Percentiles rank a stretch among this genome's conserved stretches.
Evolutionary conservation across 2,329 filamentous ascomycete genomes (phyloP).

Genomic region (Monosporascus ibericus): DNA sequence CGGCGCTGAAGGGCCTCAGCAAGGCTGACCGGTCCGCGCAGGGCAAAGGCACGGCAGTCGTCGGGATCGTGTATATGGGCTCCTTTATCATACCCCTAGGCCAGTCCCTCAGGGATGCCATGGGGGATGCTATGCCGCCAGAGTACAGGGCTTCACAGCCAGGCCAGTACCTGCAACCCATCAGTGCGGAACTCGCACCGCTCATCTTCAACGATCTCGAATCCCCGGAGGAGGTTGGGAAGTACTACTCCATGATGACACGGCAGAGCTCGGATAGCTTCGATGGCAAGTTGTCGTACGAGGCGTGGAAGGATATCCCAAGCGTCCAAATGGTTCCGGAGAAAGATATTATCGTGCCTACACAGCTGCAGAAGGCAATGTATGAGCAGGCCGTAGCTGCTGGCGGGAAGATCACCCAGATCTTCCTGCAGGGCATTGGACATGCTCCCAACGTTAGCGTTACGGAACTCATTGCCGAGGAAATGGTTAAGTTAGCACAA

Average conservation of each 20-base stretch:
- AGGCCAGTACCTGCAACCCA: no score
- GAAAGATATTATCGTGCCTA: slow-evolving; percentile 8
- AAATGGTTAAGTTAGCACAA: no score
- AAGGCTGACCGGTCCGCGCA: slow-evolving; percentile 14
- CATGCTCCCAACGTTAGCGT: neutral
- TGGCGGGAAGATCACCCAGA: slow-evolving; percentile 6
- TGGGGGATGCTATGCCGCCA: no score
- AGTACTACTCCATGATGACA: slow-evolving; percentile 1
- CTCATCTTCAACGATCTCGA: no score
- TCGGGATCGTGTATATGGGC: slow-evolving; percentile 23
- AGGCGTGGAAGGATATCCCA: slow-evolving; percentile 11
- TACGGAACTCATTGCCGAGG: no score
- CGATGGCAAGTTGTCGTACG: slow-evolving; percentile 7
- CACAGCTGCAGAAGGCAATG: slow-evolving; percentile 7
- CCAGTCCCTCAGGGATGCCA: slow-evolving; percentile 1
- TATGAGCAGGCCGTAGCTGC: slow-evolving; percentile 5
- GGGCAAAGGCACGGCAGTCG: slow-evolving; percentile 23
- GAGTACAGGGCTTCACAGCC: no score
- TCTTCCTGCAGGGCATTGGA: slow-evolving; percentile 3
- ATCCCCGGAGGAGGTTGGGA: no score
- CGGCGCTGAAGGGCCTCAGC: slow-evolving; percentile 22
- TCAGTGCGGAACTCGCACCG: no score
- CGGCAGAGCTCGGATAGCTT: slow-evolving; percentile 12
- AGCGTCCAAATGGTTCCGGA: slow-evolving; percentile 6
- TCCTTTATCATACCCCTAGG: slow-evolving; percentile 2